A percentile compares a stretch with the other conserved stretches of the same genome.
Evolutionary conservation across 805 yeast species (phyloP).

Genomic region (Yarrowia alimentaria): DNA sequence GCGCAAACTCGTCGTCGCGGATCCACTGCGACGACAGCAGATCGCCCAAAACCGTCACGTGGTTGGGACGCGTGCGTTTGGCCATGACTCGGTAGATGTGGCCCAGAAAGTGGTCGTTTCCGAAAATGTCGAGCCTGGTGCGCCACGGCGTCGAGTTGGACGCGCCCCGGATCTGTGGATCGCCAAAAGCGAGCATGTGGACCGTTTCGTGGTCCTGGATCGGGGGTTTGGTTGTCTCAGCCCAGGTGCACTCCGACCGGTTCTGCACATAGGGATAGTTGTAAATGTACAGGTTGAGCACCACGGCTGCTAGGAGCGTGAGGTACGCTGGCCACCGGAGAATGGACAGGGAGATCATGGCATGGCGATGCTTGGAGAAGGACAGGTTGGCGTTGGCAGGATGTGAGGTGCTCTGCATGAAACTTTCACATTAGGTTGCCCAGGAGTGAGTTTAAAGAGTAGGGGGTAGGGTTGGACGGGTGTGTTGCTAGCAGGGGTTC

Average conservation of each 20-base stretch:
- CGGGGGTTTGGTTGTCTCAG: neutral
- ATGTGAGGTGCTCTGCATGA: too few species aligned
- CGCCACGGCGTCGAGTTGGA: slow-evolving; percentile 69
- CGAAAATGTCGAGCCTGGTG: slow-evolving; percentile 76
- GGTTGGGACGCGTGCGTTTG: slow-evolving; percentile 63
- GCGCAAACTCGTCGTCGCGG: slow-evolving; percentile 76
- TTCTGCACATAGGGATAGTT: slow-evolving; percentile 19
- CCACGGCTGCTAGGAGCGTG: slow-evolving; percentile 5
- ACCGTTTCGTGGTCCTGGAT: slow-evolving; percentile 35
- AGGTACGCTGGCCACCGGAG: slow-evolving; percentile 26
- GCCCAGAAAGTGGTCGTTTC: slow-evolving; percentile 86
- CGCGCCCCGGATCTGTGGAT: slow-evolving; percentile 94
- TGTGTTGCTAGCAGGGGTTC: too few species aligned
- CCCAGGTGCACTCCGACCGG: neutral
- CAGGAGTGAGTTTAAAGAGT: too few species aligned
- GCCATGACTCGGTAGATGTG: slow-evolving; percentile 74
- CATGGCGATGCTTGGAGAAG: neutral
- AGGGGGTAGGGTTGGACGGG: too few species aligned
- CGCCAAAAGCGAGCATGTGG: slow-evolving; percentile 81
- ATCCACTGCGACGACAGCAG: slow-evolving; percentile 95
- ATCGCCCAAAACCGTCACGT: slow-evolving; percentile 90
- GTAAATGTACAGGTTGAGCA: slow-evolving; percentile 24
- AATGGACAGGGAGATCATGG: slow-evolving; percentile 13
- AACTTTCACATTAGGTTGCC: too few species aligned
- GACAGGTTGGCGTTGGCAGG: too few species aligned